phyloP scores from a whole-genome alignment of 2,329 filamentous ascomycete genomes.

The Berkeleyomyces rouxiae region DNA sequence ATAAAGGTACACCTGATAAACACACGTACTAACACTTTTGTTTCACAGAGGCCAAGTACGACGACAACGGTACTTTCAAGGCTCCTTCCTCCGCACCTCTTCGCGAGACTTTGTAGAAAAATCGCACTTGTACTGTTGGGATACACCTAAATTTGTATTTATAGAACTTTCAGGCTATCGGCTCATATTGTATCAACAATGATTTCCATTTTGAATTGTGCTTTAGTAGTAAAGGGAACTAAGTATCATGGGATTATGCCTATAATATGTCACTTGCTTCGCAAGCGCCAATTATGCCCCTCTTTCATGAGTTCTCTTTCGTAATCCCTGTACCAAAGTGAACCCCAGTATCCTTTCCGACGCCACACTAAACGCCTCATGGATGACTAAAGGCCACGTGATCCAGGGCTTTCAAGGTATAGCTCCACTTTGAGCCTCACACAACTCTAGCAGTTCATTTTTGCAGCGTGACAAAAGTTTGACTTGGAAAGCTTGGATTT shows the following conservation, averaged over 20 bases:
- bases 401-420: not conserved
- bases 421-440: not conserved
- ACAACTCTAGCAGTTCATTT: constrained; percentile 7
- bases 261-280: no score
- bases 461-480: constrained; percentile 1
- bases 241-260: no score
- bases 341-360: not conserved
- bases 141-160: not conserved
- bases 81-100: constrained; percentile 18
- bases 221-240: no score
- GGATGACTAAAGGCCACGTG: constrained; percentile 4
- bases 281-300: no score
- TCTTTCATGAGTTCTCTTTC: no score
- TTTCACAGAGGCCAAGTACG: constrained; percentile 28
- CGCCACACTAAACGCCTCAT: not conserved
- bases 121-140: not conserved
- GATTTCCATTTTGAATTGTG: not conserved
- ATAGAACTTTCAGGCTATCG: not conserved
- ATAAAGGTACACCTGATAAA: not conserved
- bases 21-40: constrained; percentile 21
- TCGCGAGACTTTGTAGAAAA: constrained; percentile 6
- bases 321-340: not conserved
- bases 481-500: not conserved
- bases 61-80: constrained; percentile 29
- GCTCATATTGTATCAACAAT: not conserved